phyloP scores from a whole-genome alignment of 495 filamentous ascomycete species.

The Copromyces sp. region DNA sequence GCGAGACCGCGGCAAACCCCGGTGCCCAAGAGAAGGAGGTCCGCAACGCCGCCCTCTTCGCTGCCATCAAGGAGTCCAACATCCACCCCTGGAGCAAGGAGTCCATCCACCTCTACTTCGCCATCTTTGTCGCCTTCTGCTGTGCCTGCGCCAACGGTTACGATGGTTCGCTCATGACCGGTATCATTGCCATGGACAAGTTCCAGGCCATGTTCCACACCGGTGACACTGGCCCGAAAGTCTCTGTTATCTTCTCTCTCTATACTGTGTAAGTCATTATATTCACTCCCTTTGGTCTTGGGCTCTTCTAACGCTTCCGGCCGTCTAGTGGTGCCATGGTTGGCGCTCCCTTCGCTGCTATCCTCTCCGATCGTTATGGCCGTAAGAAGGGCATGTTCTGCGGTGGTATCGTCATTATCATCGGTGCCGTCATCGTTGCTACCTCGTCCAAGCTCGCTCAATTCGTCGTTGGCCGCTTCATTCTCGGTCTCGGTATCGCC shows the following conservation, averaged over 20 bases:
- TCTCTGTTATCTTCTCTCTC: constrained; percentile 37
- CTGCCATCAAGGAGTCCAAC: constrained; percentile 45
- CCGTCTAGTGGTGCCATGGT: constrained; percentile 35
- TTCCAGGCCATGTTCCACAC: constrained; percentile 30
- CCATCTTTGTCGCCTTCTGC: constrained; percentile 35
- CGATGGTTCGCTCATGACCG: constrained; percentile 32
- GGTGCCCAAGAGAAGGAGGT: constrained; percentile 40
- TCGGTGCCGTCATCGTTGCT: constrained; percentile 36
- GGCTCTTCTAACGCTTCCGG: not conserved
- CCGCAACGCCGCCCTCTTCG: constrained; percentile 47
- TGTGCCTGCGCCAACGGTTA: constrained; percentile 45
- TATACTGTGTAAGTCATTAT: constrained; percentile 33
- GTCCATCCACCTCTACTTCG: constrained; percentile 44
- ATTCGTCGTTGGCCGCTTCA: constrained; percentile 40
- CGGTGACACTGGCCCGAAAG: constrained; percentile 24
- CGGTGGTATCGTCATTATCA: constrained; percentile 42
- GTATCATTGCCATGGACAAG: constrained; percentile 26
- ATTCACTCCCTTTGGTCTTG: not conserved
- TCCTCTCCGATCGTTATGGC: constrained; percentile 35
- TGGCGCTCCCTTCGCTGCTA: constrained; percentile 33
- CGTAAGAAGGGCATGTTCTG: constrained; percentile 36
- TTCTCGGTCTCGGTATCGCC: constrained; percentile 41
- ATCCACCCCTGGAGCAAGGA: constrained; percentile 45
- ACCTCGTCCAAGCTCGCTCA: constrained; percentile 27
- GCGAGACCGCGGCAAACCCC: constrained; percentile 24